A percentile compares a stretch with the other conserved stretches of the same genome.
phyloP scores from a whole-genome alignment of 306 rosid species.

The Pterocarpus santalinus region DNA sequence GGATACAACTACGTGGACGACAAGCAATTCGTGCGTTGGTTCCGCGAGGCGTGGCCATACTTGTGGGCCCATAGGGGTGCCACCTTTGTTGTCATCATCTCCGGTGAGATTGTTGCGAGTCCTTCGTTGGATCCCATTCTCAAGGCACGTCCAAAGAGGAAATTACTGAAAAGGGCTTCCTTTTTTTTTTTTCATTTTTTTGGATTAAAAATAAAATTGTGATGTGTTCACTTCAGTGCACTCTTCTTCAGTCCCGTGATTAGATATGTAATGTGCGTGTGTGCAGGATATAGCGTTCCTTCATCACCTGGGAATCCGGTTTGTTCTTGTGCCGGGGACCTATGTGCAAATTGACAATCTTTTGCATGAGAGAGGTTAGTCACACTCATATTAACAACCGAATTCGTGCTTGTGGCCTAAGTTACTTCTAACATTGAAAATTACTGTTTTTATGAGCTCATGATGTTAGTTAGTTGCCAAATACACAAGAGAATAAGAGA shows the following conservation, averaged over 20 bases:
- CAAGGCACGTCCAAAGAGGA: slow-evolving; percentile 61
- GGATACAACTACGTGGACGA: slow-evolving; percentile 67
- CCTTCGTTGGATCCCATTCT: slow-evolving; percentile 79
- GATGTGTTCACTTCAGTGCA: too few relatives aligned
- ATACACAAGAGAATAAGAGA: background rate
- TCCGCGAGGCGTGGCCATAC: slow-evolving; percentile 98
- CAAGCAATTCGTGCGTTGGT: slow-evolving; percentile 85
- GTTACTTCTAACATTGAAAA: background rate
- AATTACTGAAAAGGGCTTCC: too few relatives aligned
- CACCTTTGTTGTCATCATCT: slow-evolving; percentile 82
- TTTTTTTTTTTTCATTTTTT: too few relatives aligned
- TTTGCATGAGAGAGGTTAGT: slow-evolving; percentile 82
- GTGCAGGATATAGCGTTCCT: slow-evolving; percentile 97
- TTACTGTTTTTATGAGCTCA: background rate
- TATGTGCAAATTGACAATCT: slow-evolving; percentile 88
- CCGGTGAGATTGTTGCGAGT: slow-evolving; percentile 82
- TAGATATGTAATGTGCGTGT: slow-evolving; percentile 6
- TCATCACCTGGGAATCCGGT: slow-evolving; percentile 91
- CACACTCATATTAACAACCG: background rate
- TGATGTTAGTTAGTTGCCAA: background rate
- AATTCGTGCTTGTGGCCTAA: background rate
- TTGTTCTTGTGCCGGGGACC: slow-evolving; percentile 92
- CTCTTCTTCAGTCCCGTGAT: too few relatives aligned
- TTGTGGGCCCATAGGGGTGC: slow-evolving; percentile 83
- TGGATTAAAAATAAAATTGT: too few relatives aligned